Conservation (phyloP, 2,329 filamentous ascomycete species). For the Exophiala sp. region DNA sequence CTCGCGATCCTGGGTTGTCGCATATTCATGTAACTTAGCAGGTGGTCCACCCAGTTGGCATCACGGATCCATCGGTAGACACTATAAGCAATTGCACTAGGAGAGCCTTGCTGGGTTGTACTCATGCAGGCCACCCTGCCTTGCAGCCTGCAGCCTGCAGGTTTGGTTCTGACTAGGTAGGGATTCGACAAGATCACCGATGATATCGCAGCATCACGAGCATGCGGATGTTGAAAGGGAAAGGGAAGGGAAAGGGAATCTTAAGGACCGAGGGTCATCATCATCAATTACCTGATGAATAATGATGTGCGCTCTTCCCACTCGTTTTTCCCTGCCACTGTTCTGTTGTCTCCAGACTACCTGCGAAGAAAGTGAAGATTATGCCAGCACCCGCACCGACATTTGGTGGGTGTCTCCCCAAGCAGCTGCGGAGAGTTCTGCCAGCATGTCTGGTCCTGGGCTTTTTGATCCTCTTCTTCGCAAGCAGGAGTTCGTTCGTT, state of each 20-base stretch:
- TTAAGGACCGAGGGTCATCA: no score
- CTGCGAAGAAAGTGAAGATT: not conserved
- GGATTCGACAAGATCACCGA: no score
- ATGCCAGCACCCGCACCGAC: slow-evolving; percentile 2
- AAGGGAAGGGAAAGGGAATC: no score
- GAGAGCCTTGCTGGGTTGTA: not conserved
- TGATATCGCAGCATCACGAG: no score
- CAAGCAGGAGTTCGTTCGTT: slow-evolving; percentile 40
- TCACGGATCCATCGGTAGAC: not conserved
- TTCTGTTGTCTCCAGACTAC: not conserved
- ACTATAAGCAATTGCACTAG: not conserved
- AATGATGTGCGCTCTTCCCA: not conserved
- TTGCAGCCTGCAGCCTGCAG: no score
- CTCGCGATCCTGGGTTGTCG: no score
- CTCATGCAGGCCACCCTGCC: not conserved
- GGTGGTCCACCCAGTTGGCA: not conserved
- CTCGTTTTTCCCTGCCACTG: not conserved
- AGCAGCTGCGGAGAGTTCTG: slow-evolving; percentile 46
- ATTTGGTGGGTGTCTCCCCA: slow-evolving; percentile 35
- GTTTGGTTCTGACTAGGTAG: no score
- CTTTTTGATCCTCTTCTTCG: slow-evolving; percentile 43
- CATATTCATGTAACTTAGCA: no score
- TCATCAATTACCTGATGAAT: no score
- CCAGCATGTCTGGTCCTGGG: slow-evolving; percentile 44
- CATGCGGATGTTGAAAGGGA: no score